Base-by-base conservation (phyloP, 2,329 filamentous ascomycete species). In the Nigrograna mackinnonii region DNA sequence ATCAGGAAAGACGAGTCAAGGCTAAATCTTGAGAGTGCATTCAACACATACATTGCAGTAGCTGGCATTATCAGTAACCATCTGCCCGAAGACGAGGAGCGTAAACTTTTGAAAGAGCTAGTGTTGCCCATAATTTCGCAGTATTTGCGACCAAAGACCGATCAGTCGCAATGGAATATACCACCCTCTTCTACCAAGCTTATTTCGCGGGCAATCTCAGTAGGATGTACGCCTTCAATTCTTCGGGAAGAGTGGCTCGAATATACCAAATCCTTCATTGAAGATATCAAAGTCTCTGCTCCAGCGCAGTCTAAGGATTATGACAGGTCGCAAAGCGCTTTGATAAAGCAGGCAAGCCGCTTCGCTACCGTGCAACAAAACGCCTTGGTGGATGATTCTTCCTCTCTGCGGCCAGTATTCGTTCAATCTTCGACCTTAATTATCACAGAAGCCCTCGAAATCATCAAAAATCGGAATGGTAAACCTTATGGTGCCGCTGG, bases 281-380 rank as follows among this genome's bases (percentile, higher is more conserved):
- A 82, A 22, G 78, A 80, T 26, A 83, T 96, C 43, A 84, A 84
- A 40, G 80, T 82, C 5, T 95, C 90, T 0, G 78, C 89, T 4
- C 90, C 91, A 1, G 90, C 92, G 60, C 84, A 92, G 42, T 91
- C 90, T 0, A 86, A 86, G 48, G 87, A 90, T 14, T 88, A 88
- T 53, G 77, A 80, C 19, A 76, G 77, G 31, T 95, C 89, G 0
- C 90, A 96, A 62, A 77, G 82, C 37, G 74, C 75, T 30, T 77
- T 95, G 19, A 80, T 82, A 7, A 76, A 83, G 5, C 80, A 87
- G 55, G 84, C 85, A 0, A 74, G 77, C 34, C 83, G 87, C 1
- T 89, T 71, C 56, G 65, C 89, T 71, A 85, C 87, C 46, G 70
- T 78, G 2, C 67, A 56, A 51, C 50, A 50, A 16, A 46, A 57